phyloP scores from a whole-genome alignment of 1,284 basidiomycete genomes.

The Marasmius sp. region DNA sequence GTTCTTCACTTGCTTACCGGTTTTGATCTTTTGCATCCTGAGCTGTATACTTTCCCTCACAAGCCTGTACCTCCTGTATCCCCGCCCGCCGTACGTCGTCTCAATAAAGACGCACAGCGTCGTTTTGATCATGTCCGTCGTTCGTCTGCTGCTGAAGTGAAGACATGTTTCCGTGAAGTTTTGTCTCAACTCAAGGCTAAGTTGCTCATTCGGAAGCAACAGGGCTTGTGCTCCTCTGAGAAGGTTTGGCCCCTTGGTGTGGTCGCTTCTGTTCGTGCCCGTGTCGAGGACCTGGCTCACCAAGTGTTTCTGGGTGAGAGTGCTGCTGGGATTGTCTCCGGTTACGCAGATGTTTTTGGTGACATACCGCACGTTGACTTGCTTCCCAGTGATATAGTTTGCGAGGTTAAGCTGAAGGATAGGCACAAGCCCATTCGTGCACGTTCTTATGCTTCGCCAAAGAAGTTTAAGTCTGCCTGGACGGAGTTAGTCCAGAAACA shows the following conservation, averaged over 20 bases:
- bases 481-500: slow-evolving; percentile 25
- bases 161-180: no score
- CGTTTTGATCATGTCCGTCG: not conserved
- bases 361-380: slow-evolving; percentile 12
- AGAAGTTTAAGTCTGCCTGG: slow-evolving; percentile 27
- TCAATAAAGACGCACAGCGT: not conserved
- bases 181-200: no score
- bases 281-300: slow-evolving; percentile 13
- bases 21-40: slow-evolving; percentile 10
- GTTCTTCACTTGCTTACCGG: slow-evolving; percentile 10
- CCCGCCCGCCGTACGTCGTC: not conserved
- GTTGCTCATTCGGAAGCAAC: no score
- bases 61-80: not conserved
- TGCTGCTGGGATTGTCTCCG: not conserved
- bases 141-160: no score
- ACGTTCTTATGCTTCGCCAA: slow-evolving; percentile 21
- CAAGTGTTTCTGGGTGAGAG: slow-evolving; percentile 5
- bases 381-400: slow-evolving; percentile 25
- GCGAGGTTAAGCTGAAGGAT: slow-evolving; percentile 24
- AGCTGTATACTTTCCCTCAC: not conserved
- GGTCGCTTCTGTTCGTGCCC: slow-evolving; percentile 11
- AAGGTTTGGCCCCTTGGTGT: not conserved
- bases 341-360: slow-evolving; percentile 7
- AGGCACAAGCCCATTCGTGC: slow-evolving; percentile 18
- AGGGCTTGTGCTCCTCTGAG: no score